Evolutionary conservation across 2,329 filamentous ascomycete species (phyloP).

Genomic region (Xylaria sp.): DNA sequence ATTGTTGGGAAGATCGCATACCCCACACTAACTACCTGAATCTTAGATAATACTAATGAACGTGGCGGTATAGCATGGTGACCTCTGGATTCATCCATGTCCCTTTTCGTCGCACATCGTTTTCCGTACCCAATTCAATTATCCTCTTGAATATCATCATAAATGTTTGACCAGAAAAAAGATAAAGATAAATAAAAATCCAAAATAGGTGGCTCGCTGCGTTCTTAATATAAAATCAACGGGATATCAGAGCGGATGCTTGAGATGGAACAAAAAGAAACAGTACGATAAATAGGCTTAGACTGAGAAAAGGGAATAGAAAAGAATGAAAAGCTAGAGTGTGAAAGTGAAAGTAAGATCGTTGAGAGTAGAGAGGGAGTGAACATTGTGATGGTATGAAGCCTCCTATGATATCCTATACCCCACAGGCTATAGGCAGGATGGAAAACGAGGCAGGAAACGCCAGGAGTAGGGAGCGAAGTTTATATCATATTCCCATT

Average conservation of each 20-base stretch:
- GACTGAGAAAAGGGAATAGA: neutral
- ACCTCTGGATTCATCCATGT: conserved; percentile 14
- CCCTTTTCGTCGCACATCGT: conserved; percentile 3
- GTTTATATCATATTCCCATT: conserved; percentile 76
- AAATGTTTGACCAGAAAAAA: conserved; percentile 13
- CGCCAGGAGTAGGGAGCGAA: neutral
- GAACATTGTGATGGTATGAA: neutral
- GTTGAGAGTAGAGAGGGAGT: conserved; percentile 16
- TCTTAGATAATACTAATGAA: conserved; percentile 26
- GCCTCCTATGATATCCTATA: neutral
- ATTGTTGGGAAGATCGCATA: neutral
- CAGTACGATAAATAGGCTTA: neutral
- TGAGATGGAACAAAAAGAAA: conserved; percentile 3
- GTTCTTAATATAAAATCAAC: conserved; percentile 22
- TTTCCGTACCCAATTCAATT: conserved; percentile 20
- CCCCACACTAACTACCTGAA: conserved; percentile 14
- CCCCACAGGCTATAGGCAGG: neutral
- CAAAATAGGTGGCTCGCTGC: conserved; percentile 28
- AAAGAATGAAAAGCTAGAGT: neutral
- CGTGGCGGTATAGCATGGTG: conserved; percentile 20
- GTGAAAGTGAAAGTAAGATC: neutral
- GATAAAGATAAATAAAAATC: conserved; percentile 27
- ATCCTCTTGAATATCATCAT: conserved; percentile 3
- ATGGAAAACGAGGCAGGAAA: neutral
- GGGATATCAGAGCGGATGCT: conserved; percentile 24